Evolutionary conservation across 1,284 basidiomycete species (phyloP).

Genomic region (Pseudozyma sp.): DNA sequence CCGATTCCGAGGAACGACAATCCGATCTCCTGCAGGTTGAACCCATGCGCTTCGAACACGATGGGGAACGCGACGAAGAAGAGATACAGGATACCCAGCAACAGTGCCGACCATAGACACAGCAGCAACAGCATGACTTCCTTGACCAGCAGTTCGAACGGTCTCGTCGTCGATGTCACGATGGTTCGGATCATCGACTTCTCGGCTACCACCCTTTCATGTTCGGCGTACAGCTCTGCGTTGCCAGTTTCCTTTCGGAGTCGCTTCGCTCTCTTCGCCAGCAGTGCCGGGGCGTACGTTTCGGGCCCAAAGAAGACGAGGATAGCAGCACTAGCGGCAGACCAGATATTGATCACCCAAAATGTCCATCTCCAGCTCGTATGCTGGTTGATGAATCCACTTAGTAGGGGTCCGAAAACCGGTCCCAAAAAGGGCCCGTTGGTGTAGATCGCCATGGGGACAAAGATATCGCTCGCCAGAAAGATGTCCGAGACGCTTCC

Average conservation of each 20-base stretch:
- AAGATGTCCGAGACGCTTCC: constrained; percentile 61
- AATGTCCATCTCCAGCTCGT: constrained; percentile 68
- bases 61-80: constrained; percentile 59
- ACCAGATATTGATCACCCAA: constrained; percentile 62
- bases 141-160: constrained; percentile 27
- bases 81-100: constrained; percentile 51
- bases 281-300: constrained; percentile 65
- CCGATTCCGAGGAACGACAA: constrained; percentile 51
- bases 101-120: constrained; percentile 38
- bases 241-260: constrained; percentile 63
- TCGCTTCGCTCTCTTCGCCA: constrained; percentile 59
- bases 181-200: constrained; percentile 30
- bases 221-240: constrained; percentile 44
- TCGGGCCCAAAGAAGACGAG: constrained; percentile 66
- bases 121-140: constrained; percentile 43
- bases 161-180: constrained; percentile 23
- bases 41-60: constrained; percentile 51
- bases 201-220: constrained; percentile 25
- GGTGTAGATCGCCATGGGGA: constrained; percentile 68
- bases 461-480: constrained; percentile 55
- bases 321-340: constrained; percentile 53
- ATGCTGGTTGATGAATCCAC: constrained; percentile 61
- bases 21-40: constrained; percentile 49
- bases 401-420: constrained; percentile 50
- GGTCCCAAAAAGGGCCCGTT: constrained; percentile 64